A percentile compares a stretch with the other conserved stretches of the same genome.
phyloP scores from a whole-genome alignment of 345 rosid species.

The Mangifera indica region DNA sequence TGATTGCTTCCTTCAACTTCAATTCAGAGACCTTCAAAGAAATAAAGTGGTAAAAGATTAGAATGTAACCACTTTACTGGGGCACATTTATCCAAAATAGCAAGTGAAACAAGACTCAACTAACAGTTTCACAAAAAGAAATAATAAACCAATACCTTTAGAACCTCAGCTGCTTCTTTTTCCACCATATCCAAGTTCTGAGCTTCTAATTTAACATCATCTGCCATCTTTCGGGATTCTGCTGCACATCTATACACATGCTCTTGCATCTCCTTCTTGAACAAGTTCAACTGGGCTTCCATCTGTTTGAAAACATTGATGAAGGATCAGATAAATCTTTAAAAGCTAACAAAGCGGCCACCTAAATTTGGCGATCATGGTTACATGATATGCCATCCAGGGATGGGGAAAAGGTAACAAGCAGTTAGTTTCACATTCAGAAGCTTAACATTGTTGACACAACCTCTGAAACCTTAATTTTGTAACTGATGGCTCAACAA shows the following conservation, averaged over 20 bases:
- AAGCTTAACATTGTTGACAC: background rate
- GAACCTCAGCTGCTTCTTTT: slow-evolving; percentile 71
- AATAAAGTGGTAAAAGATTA: background rate
- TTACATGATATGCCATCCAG: background rate
- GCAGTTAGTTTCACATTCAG: background rate
- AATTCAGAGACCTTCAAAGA: slow-evolving; percentile 35
- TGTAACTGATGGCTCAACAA: background rate
- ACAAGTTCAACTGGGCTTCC: slow-evolving; percentile 48
- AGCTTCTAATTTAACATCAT: slow-evolving; percentile 50
- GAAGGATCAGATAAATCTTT: slow-evolving; percentile 5
- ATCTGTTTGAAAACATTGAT: slow-evolving; percentile 32
- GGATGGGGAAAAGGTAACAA: background rate
- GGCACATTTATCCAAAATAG: background rate
- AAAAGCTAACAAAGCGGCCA: background rate
- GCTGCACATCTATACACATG: slow-evolving; percentile 39
- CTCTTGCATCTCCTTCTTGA: slow-evolving; percentile 61
- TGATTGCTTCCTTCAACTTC: slow-evolving; percentile 59
- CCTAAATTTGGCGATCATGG: background rate
- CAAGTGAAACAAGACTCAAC: background rate
- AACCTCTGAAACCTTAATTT: background rate
- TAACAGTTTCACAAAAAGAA: slow-evolving; percentile 1
- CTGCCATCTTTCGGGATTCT: slow-evolving; percentile 61
- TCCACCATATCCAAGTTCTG: slow-evolving; percentile 50
- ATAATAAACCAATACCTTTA: slow-evolving; percentile 41
- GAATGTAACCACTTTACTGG: background rate